Evolutionary conservation across 352 stramenopile genomes (phyloP).

Genomic region (Phytopythium vexans): DNA sequence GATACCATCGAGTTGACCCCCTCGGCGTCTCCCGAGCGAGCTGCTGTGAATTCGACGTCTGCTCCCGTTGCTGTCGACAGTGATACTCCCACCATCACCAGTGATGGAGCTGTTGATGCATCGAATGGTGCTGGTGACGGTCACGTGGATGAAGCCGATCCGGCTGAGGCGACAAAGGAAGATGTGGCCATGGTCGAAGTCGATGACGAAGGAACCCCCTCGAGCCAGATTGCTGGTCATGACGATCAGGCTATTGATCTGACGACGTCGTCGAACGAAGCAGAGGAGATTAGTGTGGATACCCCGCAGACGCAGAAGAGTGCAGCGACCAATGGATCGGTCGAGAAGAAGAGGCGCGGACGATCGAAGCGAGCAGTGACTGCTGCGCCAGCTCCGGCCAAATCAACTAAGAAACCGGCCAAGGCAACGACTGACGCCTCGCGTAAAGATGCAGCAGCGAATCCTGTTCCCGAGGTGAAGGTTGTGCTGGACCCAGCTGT

Average conservation of each 20-base stretch:
- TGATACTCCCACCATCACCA: no score
- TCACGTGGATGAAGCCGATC: no score
- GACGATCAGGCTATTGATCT: slow-evolving; percentile 13
- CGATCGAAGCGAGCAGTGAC: no score
- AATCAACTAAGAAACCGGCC: slow-evolving; percentile 6
- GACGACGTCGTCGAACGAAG: slow-evolving; percentile 6
- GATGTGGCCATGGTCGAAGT: no score
- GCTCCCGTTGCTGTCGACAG: no score
- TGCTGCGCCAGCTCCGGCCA: not conserved
- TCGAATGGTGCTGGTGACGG: no score
- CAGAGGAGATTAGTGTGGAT: not conserved
- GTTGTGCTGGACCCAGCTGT: slow-evolving; percentile 49
- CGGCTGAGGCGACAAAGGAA: no score
- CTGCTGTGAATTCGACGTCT: no score
- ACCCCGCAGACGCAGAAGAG: slow-evolving; percentile 3
- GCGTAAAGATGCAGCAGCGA: slow-evolving; percentile 7
- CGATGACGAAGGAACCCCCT: not conserved
- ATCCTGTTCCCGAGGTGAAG: slow-evolving; percentile 5
- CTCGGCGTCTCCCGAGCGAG: not conserved
- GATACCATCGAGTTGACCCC: not conserved
- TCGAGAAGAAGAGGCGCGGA: no score
- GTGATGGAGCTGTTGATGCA: no score
- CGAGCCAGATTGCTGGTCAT: not conserved
- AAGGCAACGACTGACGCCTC: slow-evolving; percentile 6
- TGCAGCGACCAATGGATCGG: slow-evolving; percentile 2